Conservation (phyloP, 106 monocot genomes). For the Dendrobium officinale region DNA sequence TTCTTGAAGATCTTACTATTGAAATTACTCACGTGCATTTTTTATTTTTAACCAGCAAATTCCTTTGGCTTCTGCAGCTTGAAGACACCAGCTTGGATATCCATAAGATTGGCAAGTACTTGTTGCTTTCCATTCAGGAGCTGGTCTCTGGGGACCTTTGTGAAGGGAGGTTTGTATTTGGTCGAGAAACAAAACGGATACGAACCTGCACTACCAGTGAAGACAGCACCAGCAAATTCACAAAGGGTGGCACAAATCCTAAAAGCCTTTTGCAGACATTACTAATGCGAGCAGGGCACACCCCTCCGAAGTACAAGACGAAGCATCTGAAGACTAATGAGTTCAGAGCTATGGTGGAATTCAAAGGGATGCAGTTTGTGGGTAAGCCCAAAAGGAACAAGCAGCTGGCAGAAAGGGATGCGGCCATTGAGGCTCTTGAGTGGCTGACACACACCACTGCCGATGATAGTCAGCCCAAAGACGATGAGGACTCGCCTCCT, state of each 20-base stretch:
- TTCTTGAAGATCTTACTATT: too few relatives aligned
- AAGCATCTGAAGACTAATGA: slow-evolving; percentile 98
- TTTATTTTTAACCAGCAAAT: background rate
- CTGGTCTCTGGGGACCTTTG: slow-evolving; percentile 79
- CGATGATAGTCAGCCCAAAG: slow-evolving; percentile 27
- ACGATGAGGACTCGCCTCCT: slow-evolving; percentile 43
- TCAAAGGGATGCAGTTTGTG: slow-evolving; percentile 99
- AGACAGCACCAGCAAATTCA: slow-evolving; percentile 27
- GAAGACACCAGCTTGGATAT: slow-evolving; percentile 68
- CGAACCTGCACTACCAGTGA: slow-evolving; percentile 9
- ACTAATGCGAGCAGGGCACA: slow-evolving; percentile 92
- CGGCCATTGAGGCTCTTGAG: slow-evolving; percentile 84
- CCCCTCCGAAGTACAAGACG: slow-evolving; percentile 85
- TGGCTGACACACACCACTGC: slow-evolving; percentile 88
- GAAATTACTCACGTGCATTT: too few relatives aligned
- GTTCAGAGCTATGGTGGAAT: slow-evolving; percentile 85
- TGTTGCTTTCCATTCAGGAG: slow-evolving; percentile 81
- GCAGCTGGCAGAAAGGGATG: slow-evolving; percentile 92
- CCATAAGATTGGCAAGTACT: slow-evolving; percentile 87
- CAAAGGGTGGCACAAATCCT: slow-evolving; percentile 70
- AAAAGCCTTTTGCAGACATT: slow-evolving; percentile 88
- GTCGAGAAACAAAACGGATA: slow-evolving; percentile 54
- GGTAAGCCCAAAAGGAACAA: slow-evolving; percentile 98
- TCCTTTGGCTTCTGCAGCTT: slow-evolving; percentile 41
- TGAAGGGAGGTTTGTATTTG: slow-evolving; percentile 96